Percentiles rank a stretch among this genome's conserved stretches.
phyloP scores from a whole-genome alignment of 306 rosid genomes.

The Castanea mollissima region DNA sequence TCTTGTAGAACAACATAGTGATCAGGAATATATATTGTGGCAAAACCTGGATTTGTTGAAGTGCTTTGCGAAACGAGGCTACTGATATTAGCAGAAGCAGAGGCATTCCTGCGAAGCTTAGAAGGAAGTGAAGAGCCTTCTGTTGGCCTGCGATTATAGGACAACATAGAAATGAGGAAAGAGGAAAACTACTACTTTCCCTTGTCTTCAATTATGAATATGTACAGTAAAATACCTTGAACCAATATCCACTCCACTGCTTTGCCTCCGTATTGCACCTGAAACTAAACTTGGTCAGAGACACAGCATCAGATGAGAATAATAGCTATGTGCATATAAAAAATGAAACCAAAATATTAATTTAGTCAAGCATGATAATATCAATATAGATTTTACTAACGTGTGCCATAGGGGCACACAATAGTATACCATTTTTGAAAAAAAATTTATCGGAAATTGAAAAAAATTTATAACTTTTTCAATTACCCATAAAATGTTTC shows the following conservation, averaged over 20 bases:
- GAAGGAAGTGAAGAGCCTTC: constrained; percentile 54
- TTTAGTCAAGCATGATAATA: neutral
- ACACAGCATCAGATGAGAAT: neutral
- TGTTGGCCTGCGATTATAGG: constrained; percentile 42
- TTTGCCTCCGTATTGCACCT: constrained; percentile 65
- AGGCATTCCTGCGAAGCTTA: constrained; percentile 77
- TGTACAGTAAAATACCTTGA: constrained; percentile 47
- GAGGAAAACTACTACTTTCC: neutral
- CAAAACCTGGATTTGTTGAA: constrained; percentile 55
- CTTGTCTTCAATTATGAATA: neutral
- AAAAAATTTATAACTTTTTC: too few relatives aligned
- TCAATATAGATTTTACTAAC: neutral
- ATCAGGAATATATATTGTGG: neutral
- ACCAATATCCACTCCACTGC: constrained; percentile 66
- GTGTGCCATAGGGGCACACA: too few relatives aligned
- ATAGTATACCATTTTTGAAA: too few relatives aligned
- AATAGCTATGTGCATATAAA: neutral
- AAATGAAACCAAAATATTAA: neutral
- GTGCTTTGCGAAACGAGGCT: constrained; percentile 49
- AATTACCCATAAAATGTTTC: too few relatives aligned
- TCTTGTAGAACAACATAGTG: neutral
- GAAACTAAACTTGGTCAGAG: constrained; percentile 31
- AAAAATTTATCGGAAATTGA: too few relatives aligned
- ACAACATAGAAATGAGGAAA: neutral
- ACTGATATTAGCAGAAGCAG: constrained; percentile 77